A percentile compares a stretch with the other conserved stretches of the same genome.
Evolutionary conservation across 768 basidiomycete genomes (phyloP).

Genomic region (Mycena venus): DNA sequence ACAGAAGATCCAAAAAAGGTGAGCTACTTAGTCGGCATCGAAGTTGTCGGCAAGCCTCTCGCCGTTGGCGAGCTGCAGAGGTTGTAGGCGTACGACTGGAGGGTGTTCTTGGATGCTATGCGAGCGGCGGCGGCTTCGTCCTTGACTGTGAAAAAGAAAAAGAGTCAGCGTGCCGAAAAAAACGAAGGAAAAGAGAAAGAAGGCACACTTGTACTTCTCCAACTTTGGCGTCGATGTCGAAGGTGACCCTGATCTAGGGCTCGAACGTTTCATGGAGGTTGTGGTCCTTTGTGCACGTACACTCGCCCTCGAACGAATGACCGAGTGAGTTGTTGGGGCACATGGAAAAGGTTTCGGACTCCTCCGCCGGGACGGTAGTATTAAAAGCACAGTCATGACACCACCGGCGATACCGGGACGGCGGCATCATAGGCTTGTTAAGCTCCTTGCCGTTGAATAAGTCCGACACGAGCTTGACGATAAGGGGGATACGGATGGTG

Average conservation of each 20-base stretch:
- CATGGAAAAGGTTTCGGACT: constrained; percentile 98
- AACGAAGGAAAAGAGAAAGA: constrained; percentile 1
- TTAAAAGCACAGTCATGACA: constrained; percentile 99
- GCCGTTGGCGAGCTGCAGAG: constrained; percentile 88
- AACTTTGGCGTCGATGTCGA: too few species aligned
- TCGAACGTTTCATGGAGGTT: constrained; percentile 99
- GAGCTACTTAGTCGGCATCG: constrained; percentile 84
- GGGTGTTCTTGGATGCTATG: constrained; percentile 88
- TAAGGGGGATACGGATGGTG: constrained; percentile 97
- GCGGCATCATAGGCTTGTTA: constrained; percentile 99
- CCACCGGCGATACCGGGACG: constrained; percentile 99
- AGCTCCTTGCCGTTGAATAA: constrained; percentile 99
- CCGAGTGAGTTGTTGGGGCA: constrained; percentile 99
- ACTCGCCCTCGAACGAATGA: constrained; percentile 98
- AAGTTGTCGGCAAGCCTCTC: constrained; percentile 92
- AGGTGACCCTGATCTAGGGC: constrained; percentile 96
- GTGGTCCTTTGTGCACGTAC: too few species aligned
- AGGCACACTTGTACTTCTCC: constrained; percentile 88
- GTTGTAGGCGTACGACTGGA: constrained; percentile 97
- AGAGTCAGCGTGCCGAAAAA: constrained; percentile 32
- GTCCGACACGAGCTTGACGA: too few species aligned
- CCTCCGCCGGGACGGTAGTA: constrained; percentile 98
- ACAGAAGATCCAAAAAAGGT: constrained; percentile 33
- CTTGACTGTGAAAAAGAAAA: constrained; percentile 68
- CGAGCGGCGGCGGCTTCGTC: constrained; percentile 89